Percentiles rank a stretch among this genome's conserved stretches.
phyloP scores from a whole-genome alignment of 179 eudicot species.

The Sideroxylon spinosum region DNA sequence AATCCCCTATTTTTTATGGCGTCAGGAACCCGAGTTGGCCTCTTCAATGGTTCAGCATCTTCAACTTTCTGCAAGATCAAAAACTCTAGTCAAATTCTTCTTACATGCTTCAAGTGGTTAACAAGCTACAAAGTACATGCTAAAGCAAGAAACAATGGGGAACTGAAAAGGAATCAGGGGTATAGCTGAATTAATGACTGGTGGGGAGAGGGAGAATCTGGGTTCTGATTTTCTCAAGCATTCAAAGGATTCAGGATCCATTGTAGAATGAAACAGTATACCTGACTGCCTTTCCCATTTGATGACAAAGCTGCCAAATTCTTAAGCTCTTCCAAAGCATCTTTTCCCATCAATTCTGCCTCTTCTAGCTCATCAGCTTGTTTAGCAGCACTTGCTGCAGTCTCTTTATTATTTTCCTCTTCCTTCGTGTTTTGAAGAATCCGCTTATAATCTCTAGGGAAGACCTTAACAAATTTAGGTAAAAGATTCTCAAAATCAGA shows the following conservation, averaged over 20 bases:
- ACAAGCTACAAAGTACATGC: not conserved
- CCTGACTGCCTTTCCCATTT: constrained; percentile 38
- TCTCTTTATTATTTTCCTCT: constrained; percentile 44
- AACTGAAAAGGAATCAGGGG: not conserved
- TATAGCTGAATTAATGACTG: not conserved
- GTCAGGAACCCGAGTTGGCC: constrained; percentile 68
- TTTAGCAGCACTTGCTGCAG: constrained; percentile 42
- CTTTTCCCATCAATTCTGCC: constrained; percentile 61
- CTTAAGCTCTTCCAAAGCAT: constrained; percentile 86
- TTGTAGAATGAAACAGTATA: not conserved
- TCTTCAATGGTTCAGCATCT: constrained; percentile 33
- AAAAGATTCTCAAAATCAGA: constrained; percentile 68
- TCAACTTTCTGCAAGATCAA: constrained; percentile 33
- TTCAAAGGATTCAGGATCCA: not conserved
- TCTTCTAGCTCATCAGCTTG: constrained; percentile 59
- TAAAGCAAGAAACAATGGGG: not conserved
- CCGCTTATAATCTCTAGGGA: constrained; percentile 92
- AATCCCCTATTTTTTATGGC: constrained; percentile 86
- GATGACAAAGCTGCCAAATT: constrained; percentile 56
- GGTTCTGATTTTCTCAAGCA: too few relatives aligned
- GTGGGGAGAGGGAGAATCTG: not conserved
- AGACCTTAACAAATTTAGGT: constrained; percentile 84
- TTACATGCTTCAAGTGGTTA: not conserved
- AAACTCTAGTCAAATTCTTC: not conserved
- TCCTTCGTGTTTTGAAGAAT: constrained; percentile 66